Percentiles rank a stretch among this genome's conserved stretches.
Conservation (phyloP, 1,139 yeast genomes). For the Debaryomyces sp. region DNA sequence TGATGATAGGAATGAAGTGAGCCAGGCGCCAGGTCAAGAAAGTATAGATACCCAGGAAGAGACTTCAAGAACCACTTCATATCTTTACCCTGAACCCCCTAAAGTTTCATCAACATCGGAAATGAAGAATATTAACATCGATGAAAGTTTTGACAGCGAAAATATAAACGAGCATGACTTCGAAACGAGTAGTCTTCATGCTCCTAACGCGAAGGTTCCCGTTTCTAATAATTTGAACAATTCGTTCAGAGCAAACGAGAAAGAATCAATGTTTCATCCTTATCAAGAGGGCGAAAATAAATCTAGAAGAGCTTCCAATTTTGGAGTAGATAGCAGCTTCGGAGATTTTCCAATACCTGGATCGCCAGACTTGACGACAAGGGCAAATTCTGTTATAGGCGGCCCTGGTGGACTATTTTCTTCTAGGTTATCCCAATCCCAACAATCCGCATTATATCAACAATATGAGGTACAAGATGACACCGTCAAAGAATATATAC, state of each 20-base stretch:
- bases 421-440: slow-evolving; percentile 48
- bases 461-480: slow-evolving; percentile 53
- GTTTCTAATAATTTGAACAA: slow-evolving; percentile 9
- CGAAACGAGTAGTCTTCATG: slow-evolving; percentile 10
- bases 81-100: not conserved
- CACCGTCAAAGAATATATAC: slow-evolving; percentile 48
- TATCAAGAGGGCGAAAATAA: slow-evolving; percentile 21
- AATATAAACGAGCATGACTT: slow-evolving; percentile 10
- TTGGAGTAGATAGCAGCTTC: slow-evolving; percentile 31
- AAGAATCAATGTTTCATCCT: slow-evolving; percentile 29
- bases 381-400: slow-evolving; percentile 50
- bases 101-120: not conserved
- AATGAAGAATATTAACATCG: slow-evolving; percentile 23
- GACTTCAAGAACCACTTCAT: not conserved
- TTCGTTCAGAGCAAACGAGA: slow-evolving; percentile 10
- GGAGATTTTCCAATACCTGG: slow-evolving; percentile 52
- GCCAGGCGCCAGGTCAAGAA: not conserved
- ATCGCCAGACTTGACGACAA: slow-evolving; percentile 47
- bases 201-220: slow-evolving; percentile 21
- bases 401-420: slow-evolving; percentile 37
- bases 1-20: not conserved
- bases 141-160: slow-evolving; percentile 33
- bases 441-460: slow-evolving; percentile 49
- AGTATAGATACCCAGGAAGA: not conserved
- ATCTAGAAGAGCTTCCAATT: slow-evolving; percentile 19